Conservation (phyloP, 2,329 filamentous ascomycete genomes). For the Aspergillus transmontanensis region DNA sequence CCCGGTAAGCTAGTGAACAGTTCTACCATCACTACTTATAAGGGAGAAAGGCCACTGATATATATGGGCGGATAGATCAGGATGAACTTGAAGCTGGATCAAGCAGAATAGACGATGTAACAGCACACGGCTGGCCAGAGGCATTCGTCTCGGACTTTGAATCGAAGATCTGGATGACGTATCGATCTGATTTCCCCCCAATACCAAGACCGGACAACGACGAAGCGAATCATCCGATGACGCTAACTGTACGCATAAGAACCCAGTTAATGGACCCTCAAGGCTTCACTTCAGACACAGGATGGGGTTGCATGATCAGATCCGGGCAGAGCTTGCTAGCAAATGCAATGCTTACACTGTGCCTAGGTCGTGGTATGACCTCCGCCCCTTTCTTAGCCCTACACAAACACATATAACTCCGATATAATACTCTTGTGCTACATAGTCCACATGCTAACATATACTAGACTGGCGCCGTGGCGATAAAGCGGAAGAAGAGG, state of each 20-base stretch:
- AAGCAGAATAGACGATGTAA: slow-evolving; percentile 8
- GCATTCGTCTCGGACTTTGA: slow-evolving; percentile 91
- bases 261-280: slow-evolving; percentile 75
- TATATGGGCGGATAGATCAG: background rate
- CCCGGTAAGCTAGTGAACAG: slow-evolving; percentile 10
- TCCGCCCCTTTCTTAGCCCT: background rate
- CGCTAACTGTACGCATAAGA: slow-evolving; percentile 80
- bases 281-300: slow-evolving; percentile 89
- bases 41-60: background rate
- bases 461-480: slow-evolving; percentile 74
- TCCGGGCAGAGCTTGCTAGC: slow-evolving; percentile 92
- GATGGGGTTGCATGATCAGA: slow-evolving; percentile 98
- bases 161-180: slow-evolving; percentile 93
- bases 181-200: slow-evolving; percentile 79
- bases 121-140: slow-evolving; percentile 70
- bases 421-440: too few relatives aligned
- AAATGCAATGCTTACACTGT: slow-evolving; percentile 74
- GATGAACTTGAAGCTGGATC: slow-evolving; percentile 1
- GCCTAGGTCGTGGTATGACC: slow-evolving; percentile 73
- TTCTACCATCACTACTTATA: background rate
- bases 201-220: slow-evolving; percentile 80
- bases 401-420: slow-evolving; percentile 22
- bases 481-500: slow-evolving; percentile 61
- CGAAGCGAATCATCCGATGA: slow-evolving; percentile 70
- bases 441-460: slow-evolving; percentile 21